Base-by-base conservation (phyloP, 148 eudicot species). In the Mesembryanthemum crystallinum region DNA sequence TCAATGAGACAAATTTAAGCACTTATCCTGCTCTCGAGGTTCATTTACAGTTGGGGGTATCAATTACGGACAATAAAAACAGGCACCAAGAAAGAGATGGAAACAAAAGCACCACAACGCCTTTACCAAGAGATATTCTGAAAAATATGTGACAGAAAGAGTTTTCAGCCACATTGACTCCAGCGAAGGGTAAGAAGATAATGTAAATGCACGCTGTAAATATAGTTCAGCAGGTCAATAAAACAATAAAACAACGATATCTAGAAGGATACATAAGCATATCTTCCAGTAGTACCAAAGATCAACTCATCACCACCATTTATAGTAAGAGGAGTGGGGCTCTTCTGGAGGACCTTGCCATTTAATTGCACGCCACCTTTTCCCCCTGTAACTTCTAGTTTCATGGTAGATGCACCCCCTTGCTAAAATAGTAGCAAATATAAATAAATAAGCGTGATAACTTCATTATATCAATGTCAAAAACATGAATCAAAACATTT, bases 201-300 rank as follows among this genome's bases (percentile, higher is more conserved):
- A 3, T 27, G 12, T 43, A 10, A 64, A 17, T 37, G 23, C 18
- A 6, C 7, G 0, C 7, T 39, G 62, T 28, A 23, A n/a, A 21
- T 20, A 23, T 17, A 29, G 15, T 3, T 13, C 7, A 10, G 18
- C 69, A 63, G 14, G 49, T 45, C 14, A 45, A 39, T 39, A 1
- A 21, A 25, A 28, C 57, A 52, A 28, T 27, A n/a, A 24, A 33
- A 70, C 42, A 49, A 49, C 25, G 42, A 73, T 3, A 20, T 14
- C 8, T 49, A 55, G 29, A 83, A 90, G 98, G 97, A 95, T 95
- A 95, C 98, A 72, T 90, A 95, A 83, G 94, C 91, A 88, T 92
- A 87, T 83, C 82, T 82, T n/a, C 87, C 90, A 21, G 88, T 74
- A 67, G 85, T 73, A 74, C 84, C 87, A 77, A 94, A 94, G 60